These are phyloP conservation scores for Mycena sp. DNA, from an alignment of 1,284 basidiomycete genomes.

Conservation along the genomic window DNA sequence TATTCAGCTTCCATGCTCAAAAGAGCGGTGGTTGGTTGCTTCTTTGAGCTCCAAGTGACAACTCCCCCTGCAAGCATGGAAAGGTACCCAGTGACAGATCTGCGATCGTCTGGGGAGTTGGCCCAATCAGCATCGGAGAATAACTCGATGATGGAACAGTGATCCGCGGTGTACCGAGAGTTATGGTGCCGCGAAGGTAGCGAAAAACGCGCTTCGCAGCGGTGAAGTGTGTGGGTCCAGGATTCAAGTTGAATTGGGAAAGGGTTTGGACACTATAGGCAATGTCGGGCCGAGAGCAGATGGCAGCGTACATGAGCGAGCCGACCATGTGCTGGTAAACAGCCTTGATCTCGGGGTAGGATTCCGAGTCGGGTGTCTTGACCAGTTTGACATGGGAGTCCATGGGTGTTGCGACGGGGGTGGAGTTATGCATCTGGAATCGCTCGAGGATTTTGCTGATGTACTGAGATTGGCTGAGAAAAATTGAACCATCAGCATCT, in stretches of 20 bases:
- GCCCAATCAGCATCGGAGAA: constrained; percentile 41
- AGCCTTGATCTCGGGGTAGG: constrained; percentile 9
- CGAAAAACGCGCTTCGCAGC: constrained; percentile 39
- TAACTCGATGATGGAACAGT: constrained; percentile 13
- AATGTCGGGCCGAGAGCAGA: constrained; percentile 42
- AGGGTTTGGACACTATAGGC: constrained; percentile 38
- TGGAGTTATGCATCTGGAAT: constrained; percentile 19
- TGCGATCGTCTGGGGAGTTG: constrained; percentile 26
- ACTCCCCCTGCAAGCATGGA: constrained; percentile 37
- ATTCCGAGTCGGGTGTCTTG: constrained; percentile 23
- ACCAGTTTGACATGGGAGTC: constrained; percentile 36
- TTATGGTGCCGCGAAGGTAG: constrained; percentile 40
- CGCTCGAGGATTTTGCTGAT: constrained; percentile 12
- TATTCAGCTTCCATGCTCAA: constrained; percentile 39
- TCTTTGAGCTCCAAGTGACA: constrained; percentile 37
- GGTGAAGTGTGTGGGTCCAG: constrained; percentile 26
- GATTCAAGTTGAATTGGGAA: constrained; percentile 35
- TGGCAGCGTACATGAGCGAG: constrained; percentile 33
- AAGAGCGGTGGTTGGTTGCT: constrained; percentile 38
- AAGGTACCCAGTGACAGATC: constrained; percentile 36
- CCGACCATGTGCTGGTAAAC: constrained; percentile 22
- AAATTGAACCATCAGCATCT: neutral
- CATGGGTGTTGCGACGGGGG: constrained; percentile 38
- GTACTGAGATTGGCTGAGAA: neutral
- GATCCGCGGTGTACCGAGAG: constrained; percentile 20